Evolutionary conservation across 352 stramenopile genomes (phyloP).

Genomic region (Blastocystis sp.): DNA sequence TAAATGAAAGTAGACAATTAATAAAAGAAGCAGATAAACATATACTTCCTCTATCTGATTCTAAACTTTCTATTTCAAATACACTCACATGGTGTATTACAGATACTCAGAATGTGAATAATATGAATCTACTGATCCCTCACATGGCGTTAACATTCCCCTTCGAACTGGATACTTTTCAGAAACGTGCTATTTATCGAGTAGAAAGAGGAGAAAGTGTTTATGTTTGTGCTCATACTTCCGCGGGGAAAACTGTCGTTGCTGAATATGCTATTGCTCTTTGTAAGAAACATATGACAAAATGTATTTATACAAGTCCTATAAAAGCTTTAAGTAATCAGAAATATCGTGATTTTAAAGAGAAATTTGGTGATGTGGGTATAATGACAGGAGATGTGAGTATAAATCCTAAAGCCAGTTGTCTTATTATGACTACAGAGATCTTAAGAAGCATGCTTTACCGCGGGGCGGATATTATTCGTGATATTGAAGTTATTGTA

Average conservation of each 20-base stretch:
- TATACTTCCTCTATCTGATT: too few relatives aligned
- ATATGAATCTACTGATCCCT: slow-evolving; percentile 8
- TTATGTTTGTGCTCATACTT: slow-evolving; percentile 85
- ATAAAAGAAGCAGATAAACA: too few relatives aligned
- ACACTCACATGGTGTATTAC: neutral
- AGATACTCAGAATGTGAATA: slow-evolving; percentile 5
- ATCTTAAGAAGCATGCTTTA: slow-evolving; percentile 86
- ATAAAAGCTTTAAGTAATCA: slow-evolving; percentile 95
- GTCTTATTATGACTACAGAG: slow-evolving; percentile 91
- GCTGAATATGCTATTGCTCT: slow-evolving; percentile 92
- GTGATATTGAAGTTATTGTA: slow-evolving; percentile 89
- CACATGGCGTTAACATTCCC: slow-evolving; percentile 47
- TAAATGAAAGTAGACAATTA: too few relatives aligned
- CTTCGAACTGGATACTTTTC: slow-evolving; percentile 77
- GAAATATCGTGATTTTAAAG: slow-evolving; percentile 87
- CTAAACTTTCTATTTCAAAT: too few relatives aligned
- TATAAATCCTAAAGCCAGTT: slow-evolving; percentile 77
- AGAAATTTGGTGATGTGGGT: slow-evolving; percentile 78
- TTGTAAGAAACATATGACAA: slow-evolving; percentile 59
- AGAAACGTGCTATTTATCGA: slow-evolving; percentile 80
- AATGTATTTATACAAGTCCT: slow-evolving; percentile 85
- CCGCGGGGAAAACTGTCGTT: slow-evolving; percentile 83
- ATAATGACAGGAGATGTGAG: slow-evolving; percentile 88
- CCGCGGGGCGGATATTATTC: slow-evolving; percentile 74
- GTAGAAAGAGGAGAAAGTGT: slow-evolving; percentile 74